Conservation (phyloP, 345 rosid species). For the Xanthoceras sorbifolium region DNA sequence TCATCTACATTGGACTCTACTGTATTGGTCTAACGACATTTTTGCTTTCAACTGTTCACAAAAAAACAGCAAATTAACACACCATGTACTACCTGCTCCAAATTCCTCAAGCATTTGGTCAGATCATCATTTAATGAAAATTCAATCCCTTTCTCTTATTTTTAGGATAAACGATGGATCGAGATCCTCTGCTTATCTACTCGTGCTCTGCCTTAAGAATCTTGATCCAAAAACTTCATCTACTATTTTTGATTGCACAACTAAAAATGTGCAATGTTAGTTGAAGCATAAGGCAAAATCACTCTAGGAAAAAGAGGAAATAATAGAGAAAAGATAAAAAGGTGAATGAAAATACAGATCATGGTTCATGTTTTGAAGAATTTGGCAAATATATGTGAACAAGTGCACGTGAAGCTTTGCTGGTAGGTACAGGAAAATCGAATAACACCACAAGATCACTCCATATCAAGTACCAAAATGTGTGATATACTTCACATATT, state of each 20-base stretch:
- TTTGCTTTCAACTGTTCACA: neutral
- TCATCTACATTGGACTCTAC: neutral
- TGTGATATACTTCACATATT: neutral
- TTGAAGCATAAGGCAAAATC: neutral
- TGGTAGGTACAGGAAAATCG: neutral
- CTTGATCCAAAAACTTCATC: neutral
- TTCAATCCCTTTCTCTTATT: neutral
- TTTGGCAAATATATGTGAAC: neutral
- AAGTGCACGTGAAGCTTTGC: slow-evolving; percentile 1
- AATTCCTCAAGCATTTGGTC: neutral
- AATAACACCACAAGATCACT: neutral
- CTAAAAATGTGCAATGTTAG: neutral
- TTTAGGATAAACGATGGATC: neutral
- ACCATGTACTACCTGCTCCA: neutral
- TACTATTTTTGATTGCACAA: neutral
- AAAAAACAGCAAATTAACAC: neutral
- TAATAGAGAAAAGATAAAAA: neutral
- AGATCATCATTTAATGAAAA: neutral
- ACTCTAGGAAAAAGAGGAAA: neutral
- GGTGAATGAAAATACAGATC: neutral
- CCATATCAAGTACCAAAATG: neutral
- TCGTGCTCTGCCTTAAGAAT: too few relatives aligned
- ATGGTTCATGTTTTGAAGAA: slow-evolving; percentile 5
- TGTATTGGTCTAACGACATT: neutral
- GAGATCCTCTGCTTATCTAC: too few relatives aligned